Evolutionary conservation across 306 rosid species (phyloP), one percentile per base, ranked within the genome.

Genomic region (Coriaria nepalensis): DNA sequence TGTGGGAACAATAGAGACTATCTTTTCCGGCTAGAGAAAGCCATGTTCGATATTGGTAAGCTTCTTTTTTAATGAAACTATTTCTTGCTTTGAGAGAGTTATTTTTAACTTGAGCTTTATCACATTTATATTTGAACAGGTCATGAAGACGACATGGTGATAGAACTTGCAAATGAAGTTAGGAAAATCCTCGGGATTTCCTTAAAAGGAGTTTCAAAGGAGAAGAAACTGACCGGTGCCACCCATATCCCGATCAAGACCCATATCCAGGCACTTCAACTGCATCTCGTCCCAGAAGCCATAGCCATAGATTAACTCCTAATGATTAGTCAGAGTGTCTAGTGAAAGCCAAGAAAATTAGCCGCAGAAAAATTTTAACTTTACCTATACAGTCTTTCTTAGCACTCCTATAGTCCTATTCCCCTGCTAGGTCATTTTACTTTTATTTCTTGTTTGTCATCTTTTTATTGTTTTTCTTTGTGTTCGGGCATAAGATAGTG

Each of bases 1-100:
- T 85, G 88, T 12, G 98, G 98, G 51, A 82, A 92, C 69, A 92
- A 85, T 37, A 71, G 83, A 45, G 96, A 92, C 53, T 92, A 92
- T 40, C 38, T 92, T 53, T 92, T 92, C 66, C 73, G 55, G 42
- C 53, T 92, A 45, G 96, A 92, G 64, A 92, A 79, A 60, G 96
- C 98, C 57, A 40, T 85, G 98, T 52, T 51, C 54, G 86, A 73
- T 61, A 80, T 92, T 10, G 96, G 98, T 92, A 56, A 66, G 73
- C 4, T 13, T 40, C 13, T 35, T 15, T 32, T 47, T 37, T 1
- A 44, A 1, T 20, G 29, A 20, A 20, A 20, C 29, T 20, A 20
- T 20, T 20, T 20, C 29, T 20, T 20, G 29, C 29, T 20, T 20
- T 20, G 29, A 3, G 29, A 20, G 29, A 1, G 1, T 20, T 20